These are phyloP conservation scores for Coemansia aciculifera DNA, from an alignment of 192 early-diverging fungal genomes.

Conservation along the genomic window DNA sequence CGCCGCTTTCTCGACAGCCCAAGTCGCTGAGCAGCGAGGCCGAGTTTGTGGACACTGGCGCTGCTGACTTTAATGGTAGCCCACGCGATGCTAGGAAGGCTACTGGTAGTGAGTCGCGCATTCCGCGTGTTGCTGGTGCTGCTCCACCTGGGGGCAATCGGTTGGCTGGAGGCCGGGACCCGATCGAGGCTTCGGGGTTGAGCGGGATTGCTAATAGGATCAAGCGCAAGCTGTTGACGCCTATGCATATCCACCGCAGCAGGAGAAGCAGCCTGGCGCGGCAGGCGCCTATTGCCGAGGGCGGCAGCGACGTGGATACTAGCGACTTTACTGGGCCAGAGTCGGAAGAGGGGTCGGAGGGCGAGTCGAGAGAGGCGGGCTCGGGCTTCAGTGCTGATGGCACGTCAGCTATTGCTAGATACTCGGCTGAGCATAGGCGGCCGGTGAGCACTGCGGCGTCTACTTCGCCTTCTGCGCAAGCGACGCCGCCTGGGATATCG, in stretches of 20 bases:
- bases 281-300: constrained; percentile 9
- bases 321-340: constrained; percentile 16
- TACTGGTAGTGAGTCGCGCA: constrained; percentile 4
- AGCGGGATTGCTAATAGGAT: constrained; percentile 12
- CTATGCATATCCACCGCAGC: constrained; percentile 17
- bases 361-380: background rate
- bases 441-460: background rate
- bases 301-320: constrained; percentile 13
- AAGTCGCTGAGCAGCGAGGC: constrained; percentile 50
- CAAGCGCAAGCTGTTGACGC: constrained; percentile 26
- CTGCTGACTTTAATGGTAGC: background rate
- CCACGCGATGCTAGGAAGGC: background rate
- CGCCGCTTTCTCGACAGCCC: constrained; percentile 40
- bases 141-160: background rate
- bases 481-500: constrained; percentile 1
- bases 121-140: constrained; percentile 28
- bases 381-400: background rate
- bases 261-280: constrained; percentile 14
- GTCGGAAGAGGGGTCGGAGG: constrained; percentile 1
- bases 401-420: background rate
- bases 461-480: background rate
- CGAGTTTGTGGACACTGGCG: constrained; percentile 15
- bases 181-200: background rate
- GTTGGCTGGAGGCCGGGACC: background rate
- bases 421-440: constrained; percentile 1